A percentile compares a stretch with the other conserved stretches of the same genome.
phyloP scores from a whole-genome alignment of 306 rosid species.

The Clitoria ternatea region DNA sequence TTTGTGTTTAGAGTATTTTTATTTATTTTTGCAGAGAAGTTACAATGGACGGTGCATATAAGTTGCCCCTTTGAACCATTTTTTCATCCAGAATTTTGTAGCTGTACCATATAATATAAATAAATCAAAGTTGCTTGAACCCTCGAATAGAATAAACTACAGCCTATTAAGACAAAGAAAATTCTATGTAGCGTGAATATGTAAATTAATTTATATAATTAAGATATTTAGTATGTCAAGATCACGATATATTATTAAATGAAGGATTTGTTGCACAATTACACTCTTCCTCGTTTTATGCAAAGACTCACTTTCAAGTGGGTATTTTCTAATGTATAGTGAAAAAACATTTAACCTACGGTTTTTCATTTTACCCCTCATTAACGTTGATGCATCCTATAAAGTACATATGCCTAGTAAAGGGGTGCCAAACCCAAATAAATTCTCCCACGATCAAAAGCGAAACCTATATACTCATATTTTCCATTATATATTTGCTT shows the following conservation, averaged over 20 bases:
- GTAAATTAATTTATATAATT: not conserved
- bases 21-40: not conserved
- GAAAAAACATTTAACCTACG: not conserved
- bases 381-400: not conserved
- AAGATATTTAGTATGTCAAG: not conserved
- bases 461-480: constrained; percentile 18
- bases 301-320: not conserved
- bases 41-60: not conserved
- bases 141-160: not conserved
- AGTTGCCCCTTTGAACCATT: not conserved
- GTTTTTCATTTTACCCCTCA: not conserved
- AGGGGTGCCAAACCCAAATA: constrained; percentile 9
- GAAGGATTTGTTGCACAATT: not conserved
- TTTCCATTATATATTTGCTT: constrained; percentile 6
- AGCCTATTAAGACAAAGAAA: not conserved
- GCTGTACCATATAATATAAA: not conserved
- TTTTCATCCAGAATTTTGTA: not conserved
- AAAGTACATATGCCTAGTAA: not conserved
- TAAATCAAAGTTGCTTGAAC: not conserved
- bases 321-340: not conserved
- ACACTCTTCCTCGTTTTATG: not conserved
- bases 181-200: not conserved
- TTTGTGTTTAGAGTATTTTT: not conserved
- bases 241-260: not conserved
- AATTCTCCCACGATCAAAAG: constrained; percentile 21